Conservation (phyloP, 345 rosid genomes). For the Salix koriyanagi region DNA sequence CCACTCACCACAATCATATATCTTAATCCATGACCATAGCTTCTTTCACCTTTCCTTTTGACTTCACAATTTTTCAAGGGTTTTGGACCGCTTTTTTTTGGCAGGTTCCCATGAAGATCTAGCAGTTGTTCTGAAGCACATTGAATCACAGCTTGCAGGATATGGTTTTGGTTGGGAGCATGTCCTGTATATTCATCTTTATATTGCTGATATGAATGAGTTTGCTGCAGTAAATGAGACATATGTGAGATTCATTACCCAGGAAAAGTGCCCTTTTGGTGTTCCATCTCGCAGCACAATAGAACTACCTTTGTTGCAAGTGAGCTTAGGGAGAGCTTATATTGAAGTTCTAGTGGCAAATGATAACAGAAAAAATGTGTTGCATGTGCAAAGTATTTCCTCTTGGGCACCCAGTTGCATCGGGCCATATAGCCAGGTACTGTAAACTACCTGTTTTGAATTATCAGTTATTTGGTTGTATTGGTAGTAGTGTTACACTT, state of each 20-base stretch:
- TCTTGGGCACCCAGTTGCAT: constrained; percentile 99
- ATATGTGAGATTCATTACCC: constrained; percentile 78
- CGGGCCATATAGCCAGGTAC: constrained; percentile 98
- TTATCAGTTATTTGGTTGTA: neutral
- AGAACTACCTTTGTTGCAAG: constrained; percentile 75
- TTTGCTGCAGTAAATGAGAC: constrained; percentile 76
- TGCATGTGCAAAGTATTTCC: constrained; percentile 95
- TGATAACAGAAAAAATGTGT: constrained; percentile 71
- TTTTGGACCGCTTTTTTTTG: constrained; percentile 4
- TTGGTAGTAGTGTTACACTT: neutral
- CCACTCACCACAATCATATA: neutral
- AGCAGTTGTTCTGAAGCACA: constrained; percentile 45
- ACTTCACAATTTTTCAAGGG: neutral
- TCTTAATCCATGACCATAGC: neutral
- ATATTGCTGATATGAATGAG: constrained; percentile 80
- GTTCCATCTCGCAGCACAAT: constrained; percentile 98
- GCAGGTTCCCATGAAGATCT: constrained; percentile 79
- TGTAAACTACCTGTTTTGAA: constrained; percentile 2
- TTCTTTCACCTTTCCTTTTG: constrained; percentile 4
- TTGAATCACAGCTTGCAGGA: constrained; percentile 52
- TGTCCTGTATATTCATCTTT: constrained; percentile 84
- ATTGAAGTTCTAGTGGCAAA: constrained; percentile 73
- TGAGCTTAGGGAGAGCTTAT: constrained; percentile 69
- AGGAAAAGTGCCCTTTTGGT: constrained; percentile 85
- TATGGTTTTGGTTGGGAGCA: constrained; percentile 67